A percentile compares a stretch with the other conserved stretches of the same genome.
These are phyloP conservation scores for Chimonanthus salicifolius DNA, from an alignment of 164 flowering plant genomes.

Conservation along the genomic window DNA sequence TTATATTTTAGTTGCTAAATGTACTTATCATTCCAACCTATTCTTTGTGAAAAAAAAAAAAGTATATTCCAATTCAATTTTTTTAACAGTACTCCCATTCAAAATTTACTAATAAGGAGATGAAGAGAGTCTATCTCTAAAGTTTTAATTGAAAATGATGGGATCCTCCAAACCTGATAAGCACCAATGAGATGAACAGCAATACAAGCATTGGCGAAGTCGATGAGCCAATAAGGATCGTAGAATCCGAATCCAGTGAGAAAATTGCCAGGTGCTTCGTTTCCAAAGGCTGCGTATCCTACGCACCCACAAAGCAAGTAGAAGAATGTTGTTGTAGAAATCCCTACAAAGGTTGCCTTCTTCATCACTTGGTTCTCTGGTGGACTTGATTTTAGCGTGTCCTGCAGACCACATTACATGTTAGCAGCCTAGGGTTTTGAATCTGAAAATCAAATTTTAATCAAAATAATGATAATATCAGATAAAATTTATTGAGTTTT, in stretches of 20 bases:
- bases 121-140: no score
- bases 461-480: no score
- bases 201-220: slow-evolving; percentile 53
- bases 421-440: no score
- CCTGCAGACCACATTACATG: slow-evolving; percentile 20
- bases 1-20: no score
- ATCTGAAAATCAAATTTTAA: no score
- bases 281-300: slow-evolving; percentile 86
- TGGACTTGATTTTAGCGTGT: slow-evolving; percentile 56
- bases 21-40: no score
- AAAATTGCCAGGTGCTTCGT: slow-evolving; percentile 71
- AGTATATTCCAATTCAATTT: no score
- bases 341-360: slow-evolving; percentile 36
- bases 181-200: slow-evolving; percentile 71
- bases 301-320: slow-evolving; percentile 54
- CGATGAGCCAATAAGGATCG: slow-evolving; percentile 80
- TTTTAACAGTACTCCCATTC: no score
- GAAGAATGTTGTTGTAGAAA: slow-evolving; percentile 43
- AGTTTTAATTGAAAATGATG: neutral
- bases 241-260: slow-evolving; percentile 77
- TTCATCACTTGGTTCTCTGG: slow-evolving; percentile 67
- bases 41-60: no score
- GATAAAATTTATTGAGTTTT: no score
- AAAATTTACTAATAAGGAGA: no score
- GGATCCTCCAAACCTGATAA: slow-evolving; percentile 47